Evolutionary conservation across 2,329 filamentous ascomycete genomes (phyloP).

Genomic region (Leptographium galeiforme): DNA sequence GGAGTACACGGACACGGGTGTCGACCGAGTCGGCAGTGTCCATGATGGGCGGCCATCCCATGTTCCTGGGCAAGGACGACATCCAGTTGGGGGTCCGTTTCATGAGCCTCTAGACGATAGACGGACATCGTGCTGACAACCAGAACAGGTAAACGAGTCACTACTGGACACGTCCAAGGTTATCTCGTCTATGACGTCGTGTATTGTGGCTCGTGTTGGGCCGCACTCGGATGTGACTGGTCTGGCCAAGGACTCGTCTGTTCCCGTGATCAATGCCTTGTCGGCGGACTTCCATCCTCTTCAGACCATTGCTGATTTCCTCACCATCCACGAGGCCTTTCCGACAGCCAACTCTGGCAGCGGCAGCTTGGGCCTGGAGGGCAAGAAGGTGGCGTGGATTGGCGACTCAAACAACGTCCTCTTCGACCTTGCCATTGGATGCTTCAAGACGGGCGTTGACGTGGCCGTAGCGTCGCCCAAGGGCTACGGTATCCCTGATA

Average conservation of each 20-base stretch:
- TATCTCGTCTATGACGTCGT: constrained; percentile 85
- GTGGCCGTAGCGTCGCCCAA: constrained; percentile 76
- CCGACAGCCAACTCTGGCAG: constrained; percentile 26
- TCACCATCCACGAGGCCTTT: constrained; percentile 76
- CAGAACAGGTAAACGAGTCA: constrained; percentile 67
- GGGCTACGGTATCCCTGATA: constrained; percentile 67
- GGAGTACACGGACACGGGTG: constrained; percentile 83
- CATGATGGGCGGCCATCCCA: constrained; percentile 81
- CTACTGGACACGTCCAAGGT: constrained; percentile 86
- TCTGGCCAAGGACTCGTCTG: constrained; percentile 58
- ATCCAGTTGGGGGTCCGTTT: constrained; percentile 74
- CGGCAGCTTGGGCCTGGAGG: constrained; percentile 52
- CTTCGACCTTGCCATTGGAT: constrained; percentile 81
- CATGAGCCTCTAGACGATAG: not conserved
- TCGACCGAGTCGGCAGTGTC: constrained; percentile 85
- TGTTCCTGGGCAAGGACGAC: constrained; percentile 93
- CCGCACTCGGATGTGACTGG: constrained; percentile 61
- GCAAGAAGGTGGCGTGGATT: constrained; percentile 88
- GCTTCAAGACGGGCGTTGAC: constrained; percentile 74
- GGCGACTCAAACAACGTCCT: constrained; percentile 96
- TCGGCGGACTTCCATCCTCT: constrained; percentile 88
- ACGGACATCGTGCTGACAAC: not conserved
- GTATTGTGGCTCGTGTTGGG: constrained; percentile 68
- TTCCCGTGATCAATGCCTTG: constrained; percentile 77
- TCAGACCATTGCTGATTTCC: constrained; percentile 86